phyloP scores from a whole-genome alignment of 805 yeast species.

The Sungouiella thailandica region DNA sequence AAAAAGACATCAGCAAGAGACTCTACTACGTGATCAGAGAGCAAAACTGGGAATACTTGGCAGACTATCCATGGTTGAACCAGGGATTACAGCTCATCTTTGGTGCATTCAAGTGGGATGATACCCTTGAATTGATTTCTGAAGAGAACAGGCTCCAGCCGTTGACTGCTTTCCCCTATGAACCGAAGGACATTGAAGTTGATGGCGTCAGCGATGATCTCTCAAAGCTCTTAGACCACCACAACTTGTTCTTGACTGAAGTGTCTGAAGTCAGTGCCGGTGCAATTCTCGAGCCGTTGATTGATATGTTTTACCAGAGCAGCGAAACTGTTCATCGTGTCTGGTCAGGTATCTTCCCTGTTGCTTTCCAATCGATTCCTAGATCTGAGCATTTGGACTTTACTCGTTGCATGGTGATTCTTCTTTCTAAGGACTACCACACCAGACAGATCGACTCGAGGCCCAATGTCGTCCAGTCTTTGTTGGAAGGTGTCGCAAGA shows the following conservation, averaged over 20 bases:
- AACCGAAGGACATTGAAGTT: slow-evolving; percentile 15
- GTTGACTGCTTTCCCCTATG: slow-evolving; percentile 37
- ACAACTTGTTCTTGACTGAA: slow-evolving; percentile 25
- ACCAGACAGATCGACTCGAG: slow-evolving; percentile 81
- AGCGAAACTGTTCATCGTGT: slow-evolving; percentile 73
- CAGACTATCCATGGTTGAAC: slow-evolving; percentile 91
- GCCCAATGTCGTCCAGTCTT: slow-evolving; percentile 81
- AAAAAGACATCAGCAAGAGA: slow-evolving; percentile 70
- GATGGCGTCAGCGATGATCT: slow-evolving; percentile 21
- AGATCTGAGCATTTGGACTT: slow-evolving; percentile 79
- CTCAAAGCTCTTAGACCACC: slow-evolving; percentile 19
- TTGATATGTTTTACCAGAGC: slow-evolving; percentile 78
- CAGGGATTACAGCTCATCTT: slow-evolving; percentile 86
- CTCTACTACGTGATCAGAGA: slow-evolving; percentile 84
- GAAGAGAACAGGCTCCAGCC: slow-evolving; percentile 53
- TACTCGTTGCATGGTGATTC: slow-evolving; percentile 70
- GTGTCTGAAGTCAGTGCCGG: slow-evolving; percentile 41
- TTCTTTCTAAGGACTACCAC: slow-evolving; percentile 88
- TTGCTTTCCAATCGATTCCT: slow-evolving; percentile 68
- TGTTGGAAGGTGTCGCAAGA: slow-evolving; percentile 76
- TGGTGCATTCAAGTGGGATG: slow-evolving; percentile 62
- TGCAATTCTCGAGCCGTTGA: slow-evolving; percentile 64
- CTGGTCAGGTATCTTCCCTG: slow-evolving; percentile 83
- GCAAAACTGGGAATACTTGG: slow-evolving; percentile 94
- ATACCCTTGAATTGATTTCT: slow-evolving; percentile 40